Evolutionary conservation across 805 yeast species (phyloP).

Genomic region (Lipomyces starkeyi): DNA sequence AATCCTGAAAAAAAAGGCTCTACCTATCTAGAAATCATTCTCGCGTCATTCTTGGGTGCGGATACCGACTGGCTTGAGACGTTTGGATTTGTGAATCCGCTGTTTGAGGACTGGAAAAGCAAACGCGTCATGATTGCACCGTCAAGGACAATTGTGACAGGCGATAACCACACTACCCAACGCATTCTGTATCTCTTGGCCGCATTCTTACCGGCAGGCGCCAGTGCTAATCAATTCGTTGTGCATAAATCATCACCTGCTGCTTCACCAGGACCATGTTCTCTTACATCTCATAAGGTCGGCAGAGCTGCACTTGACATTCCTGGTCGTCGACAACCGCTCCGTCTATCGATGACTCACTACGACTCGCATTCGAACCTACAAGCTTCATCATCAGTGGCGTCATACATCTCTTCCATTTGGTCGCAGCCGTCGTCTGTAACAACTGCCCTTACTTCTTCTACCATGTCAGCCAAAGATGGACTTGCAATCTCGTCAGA

Average conservation of each 20-base stretch:
- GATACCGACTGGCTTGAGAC: slow-evolving; percentile 3
- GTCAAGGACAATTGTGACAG: background rate
- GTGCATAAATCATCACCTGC: background rate
- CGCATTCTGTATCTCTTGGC: slow-evolving; percentile 9
- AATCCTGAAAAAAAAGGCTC: background rate
- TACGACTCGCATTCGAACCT: background rate
- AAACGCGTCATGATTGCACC: background rate
- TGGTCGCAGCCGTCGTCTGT: slow-evolving; percentile 9
- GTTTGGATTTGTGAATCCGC: background rate
- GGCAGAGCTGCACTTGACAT: background rate
- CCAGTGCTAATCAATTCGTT: background rate
- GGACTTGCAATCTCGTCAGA: background rate
- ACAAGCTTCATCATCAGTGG: slow-evolving; percentile 3
- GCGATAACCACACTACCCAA: background rate
- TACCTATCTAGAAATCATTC: slow-evolving; percentile 1
- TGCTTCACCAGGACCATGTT: background rate
- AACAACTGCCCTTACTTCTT: background rate
- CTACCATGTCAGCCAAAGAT: background rate
- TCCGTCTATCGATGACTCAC: background rate
- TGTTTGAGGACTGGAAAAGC: background rate
- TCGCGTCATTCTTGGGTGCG: background rate
- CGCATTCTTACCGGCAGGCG: slow-evolving; percentile 11
- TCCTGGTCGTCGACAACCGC: background rate
- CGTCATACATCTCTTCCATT: slow-evolving; percentile 13
- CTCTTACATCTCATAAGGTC: background rate